These are phyloP conservation scores for Fusarium denticulatum DNA, from an alignment of 2,329 filamentous ascomycete species.

Conservation along the genomic window DNA sequence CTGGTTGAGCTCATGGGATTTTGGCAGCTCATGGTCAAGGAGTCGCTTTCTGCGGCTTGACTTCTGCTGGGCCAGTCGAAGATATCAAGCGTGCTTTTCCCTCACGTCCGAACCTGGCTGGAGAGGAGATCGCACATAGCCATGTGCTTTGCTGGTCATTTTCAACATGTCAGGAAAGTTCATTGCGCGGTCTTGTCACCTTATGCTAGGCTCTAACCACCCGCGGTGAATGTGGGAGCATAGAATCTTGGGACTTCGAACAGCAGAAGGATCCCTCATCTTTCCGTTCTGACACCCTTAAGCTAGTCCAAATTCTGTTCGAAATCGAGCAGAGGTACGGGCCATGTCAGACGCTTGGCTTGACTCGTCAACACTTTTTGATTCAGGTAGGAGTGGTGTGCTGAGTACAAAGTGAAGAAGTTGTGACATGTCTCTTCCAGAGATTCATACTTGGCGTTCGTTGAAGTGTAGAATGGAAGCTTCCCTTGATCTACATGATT, in stretches of 20 bases:
- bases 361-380: neutral
- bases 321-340: neutral
- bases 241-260: neutral
- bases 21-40: neutral
- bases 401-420: neutral
- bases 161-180: neutral
- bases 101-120: conserved; percentile 4
- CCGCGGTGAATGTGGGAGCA: neutral
- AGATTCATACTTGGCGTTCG: neutral
- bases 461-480: too few species aligned
- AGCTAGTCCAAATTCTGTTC: neutral
- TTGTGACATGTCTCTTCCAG: neutral
- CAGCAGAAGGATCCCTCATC: neutral
- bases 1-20: neutral
- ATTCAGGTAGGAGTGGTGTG: neutral
- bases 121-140: neutral
- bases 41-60: neutral
- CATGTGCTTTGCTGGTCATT: neutral
- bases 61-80: neutral
- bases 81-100: neutral
- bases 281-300: neutral
- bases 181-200: neutral
- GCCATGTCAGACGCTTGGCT: neutral
- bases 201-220: conserved; percentile 6
- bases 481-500: neutral